Base-by-base conservation (phyloP, 1,284 basidiomycete genomes). In the Sutorius eximius region DNA sequence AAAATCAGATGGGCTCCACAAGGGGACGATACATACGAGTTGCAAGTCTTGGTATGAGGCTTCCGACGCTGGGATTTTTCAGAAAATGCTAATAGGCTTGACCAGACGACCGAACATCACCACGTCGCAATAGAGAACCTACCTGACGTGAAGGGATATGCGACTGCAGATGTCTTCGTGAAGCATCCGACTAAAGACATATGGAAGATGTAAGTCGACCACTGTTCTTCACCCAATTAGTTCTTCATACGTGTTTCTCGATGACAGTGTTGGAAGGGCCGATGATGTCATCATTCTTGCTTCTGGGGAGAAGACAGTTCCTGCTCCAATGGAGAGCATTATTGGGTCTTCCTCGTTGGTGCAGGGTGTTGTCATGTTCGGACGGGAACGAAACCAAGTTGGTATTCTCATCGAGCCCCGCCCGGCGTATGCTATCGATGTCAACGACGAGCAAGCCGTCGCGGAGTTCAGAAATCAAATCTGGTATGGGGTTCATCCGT, bases 361-460 rank as follows among this genome's bases (percentile, higher is more conserved):
- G 8, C 53, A 64, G 9, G 71, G 65, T 0, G 66, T 65, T 8
- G 51, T 77, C 32, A 66, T 81, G 61, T 80, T 78, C 22, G 77
- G 79, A 18, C 60, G 71, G 1, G 71, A 64, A 13, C 71, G 67
- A 12, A 65, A 70, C 22, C 72, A 75, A 53, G 63, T 71, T 7
- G 78, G 79, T 1, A 57, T 77, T 27, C 63, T 80, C 41, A 59
- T 80, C 44, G 75, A 80, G 46, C 73, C 71, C 1, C 56, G 53
- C 1, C 36, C 53, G 0, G 65, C 43, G 11, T 24, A 64, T 13
- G 46, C 49, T 0, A 57, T 77, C 37, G 66, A 77, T 42, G 52
- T 69, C 22, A 36, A 56, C 0, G 61, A 75, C 33, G 55, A 59
- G 15, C 53, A 52, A 11, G 64, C 68, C 3, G 54, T 78, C 0